Base-by-base conservation (phyloP, 2,329 filamentous ascomycete species). In the Botrytis porri region DNA sequence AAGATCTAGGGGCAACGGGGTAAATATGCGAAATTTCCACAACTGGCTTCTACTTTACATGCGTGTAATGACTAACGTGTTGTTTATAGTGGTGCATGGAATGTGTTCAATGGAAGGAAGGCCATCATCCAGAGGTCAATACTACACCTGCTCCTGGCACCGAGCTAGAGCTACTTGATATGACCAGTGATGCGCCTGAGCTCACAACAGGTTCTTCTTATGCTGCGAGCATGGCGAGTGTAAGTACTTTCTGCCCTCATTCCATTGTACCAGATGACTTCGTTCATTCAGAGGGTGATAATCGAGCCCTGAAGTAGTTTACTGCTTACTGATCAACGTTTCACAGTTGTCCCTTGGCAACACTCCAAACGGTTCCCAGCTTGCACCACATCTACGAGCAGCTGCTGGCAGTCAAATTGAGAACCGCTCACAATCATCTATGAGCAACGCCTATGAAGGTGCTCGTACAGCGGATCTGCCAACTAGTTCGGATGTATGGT, bases 81-180 rank as follows among this genome's bases (percentile, higher is more conserved):
- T 22, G 16, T 32, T 41, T 39, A 8, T 41, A 86, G 84, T 82
- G 82, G 76, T 86, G 85, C 76, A 75, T 80, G 32, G 73, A 74
- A 39, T 81, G 80, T 64, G 70, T 80, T 7, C 57, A 67, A 3
- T 79, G 78, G 76, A 76, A 78, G 51, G 74, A 77, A 35, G 65
- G 69, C 35, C 57, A 64, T 6, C 75, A 78, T 39, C 75, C 77
- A 4, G 75, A 74, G 29, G 66, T 76, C 8, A 37, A 60, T n/a
- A 61, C 73, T 25, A 54, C 70, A 14, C 69, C 78, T 37, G 74
- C 77, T 35, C 77, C 78, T 20, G 74, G 76, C 6, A 71, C 45
- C 25, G 60, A 64, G 4, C 25, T 39, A 25, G 18, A 35, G 29
- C 39, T 9, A 16, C 22, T 29, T 10, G 37, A 45, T 16, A 60